phyloP scores from a whole-genome alignment of 1,284 basidiomycete species.

The Chondrostereum purpureum region DNA sequence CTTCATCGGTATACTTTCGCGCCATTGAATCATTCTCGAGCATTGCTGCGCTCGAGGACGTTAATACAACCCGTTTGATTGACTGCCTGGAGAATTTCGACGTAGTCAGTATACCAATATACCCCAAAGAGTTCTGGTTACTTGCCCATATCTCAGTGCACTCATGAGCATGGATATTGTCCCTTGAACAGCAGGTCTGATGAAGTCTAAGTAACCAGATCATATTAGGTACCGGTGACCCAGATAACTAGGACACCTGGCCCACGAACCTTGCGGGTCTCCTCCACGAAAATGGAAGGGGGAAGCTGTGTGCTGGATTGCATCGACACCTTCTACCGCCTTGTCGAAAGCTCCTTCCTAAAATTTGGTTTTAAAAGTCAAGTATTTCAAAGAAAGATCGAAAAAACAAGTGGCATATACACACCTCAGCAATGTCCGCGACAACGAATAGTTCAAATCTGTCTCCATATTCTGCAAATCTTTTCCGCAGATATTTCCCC shows the following conservation, averaged over 20 bases:
- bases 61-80: slow-evolving; percentile 61
- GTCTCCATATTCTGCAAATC: slow-evolving; percentile 33
- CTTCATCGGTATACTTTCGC: slow-evolving; percentile 30
- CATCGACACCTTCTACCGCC: slow-evolving; percentile 61
- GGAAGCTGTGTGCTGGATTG: slow-evolving; percentile 52
- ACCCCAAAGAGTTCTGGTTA: not conserved
- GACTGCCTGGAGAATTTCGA: slow-evolving; percentile 22
- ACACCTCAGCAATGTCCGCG: slow-evolving; percentile 38
- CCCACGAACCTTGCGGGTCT: slow-evolving; percentile 21
- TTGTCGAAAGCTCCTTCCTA: slow-evolving; percentile 64
- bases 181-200: slow-evolving; percentile 36
- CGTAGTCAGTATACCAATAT: not conserved
- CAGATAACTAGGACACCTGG: not conserved
- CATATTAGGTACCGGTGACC: not conserved
- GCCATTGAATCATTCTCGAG: not conserved
- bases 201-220: slow-evolving; percentile 23
- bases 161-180: slow-evolving; percentile 35
- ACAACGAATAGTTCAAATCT: slow-evolving; percentile 40
- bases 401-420: slow-evolving; percentile 3
- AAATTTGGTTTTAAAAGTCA: slow-evolving; percentile 1
- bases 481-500: slow-evolving; percentile 29
- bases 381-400: not conserved
- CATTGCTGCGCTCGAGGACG: slow-evolving; percentile 30
- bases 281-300: slow-evolving; percentile 32
- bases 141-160: slow-evolving; percentile 27